Percentiles rank a stretch among this genome's conserved stretches.
These are phyloP conservation scores for Leccinum angustisporum DNA, from an alignment of 1,284 basidiomycete species.

Conservation along the genomic window DNA sequence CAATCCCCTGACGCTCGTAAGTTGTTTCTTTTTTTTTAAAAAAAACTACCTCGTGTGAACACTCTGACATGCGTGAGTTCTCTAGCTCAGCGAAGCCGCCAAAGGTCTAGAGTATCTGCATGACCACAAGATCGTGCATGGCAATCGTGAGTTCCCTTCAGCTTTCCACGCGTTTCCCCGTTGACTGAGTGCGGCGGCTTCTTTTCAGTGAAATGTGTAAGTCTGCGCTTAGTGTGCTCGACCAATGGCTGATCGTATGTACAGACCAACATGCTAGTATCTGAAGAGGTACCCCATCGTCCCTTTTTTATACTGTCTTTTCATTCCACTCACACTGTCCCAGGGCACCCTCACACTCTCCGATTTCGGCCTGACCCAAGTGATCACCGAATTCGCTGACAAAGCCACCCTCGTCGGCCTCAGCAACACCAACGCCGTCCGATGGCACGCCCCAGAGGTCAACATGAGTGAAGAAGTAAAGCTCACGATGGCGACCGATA, in stretches of 20 bases:
- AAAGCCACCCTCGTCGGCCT: constrained; percentile 42
- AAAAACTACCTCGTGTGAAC: background rate
- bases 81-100: constrained; percentile 48
- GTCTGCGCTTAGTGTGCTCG: constrained; percentile 21
- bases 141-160: constrained; percentile 46
- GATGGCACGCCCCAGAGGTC: constrained; percentile 61
- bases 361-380: constrained; percentile 63
- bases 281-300: constrained; percentile 26
- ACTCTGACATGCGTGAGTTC: constrained; percentile 1
- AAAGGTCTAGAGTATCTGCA: constrained; percentile 56
- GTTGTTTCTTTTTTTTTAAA: constrained; percentile 13
- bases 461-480: constrained; percentile 40
- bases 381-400: constrained; percentile 53
- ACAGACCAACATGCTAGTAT: constrained; percentile 57
- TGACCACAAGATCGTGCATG: constrained; percentile 47
- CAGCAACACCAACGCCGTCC: constrained; percentile 44
- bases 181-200: background rate
- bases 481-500: constrained; percentile 47
- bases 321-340: background rate
- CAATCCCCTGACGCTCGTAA: constrained; percentile 44
- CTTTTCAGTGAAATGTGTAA: constrained; percentile 56
- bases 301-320: background rate
- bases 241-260: constrained; percentile 7
- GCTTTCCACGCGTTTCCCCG: background rate
- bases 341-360: constrained; percentile 51